Evolutionary conservation across 192 early-diverging fungal genomes (phyloP), one percentile per base, ranked within the genome.

Genomic region (Linnemannia zychae): DNA sequence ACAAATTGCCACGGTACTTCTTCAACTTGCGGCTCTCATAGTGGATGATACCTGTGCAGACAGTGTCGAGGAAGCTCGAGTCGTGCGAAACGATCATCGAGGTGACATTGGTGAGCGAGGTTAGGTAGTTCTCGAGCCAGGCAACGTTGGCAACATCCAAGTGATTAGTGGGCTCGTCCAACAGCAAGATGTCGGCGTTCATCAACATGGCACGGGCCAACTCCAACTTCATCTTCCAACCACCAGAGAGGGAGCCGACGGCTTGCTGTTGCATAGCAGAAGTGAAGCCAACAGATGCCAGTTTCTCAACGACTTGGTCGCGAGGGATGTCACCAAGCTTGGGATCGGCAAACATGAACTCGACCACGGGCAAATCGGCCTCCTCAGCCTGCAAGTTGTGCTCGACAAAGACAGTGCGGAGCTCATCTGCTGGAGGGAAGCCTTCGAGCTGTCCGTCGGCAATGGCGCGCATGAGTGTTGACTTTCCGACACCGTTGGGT

Each of bases 181-280:
- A 87, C 63, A 97, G 80, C 74, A 96, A 80, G 67, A 97, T 95
- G 81, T 97, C 96, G 84, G 95, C 94, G 73, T 96, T 95, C 89
- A 91, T 90, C 83, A 97, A 88, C 93, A 97, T 94, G 68, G 96
- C 95, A 88, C 95, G 94, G 15, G 95, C 95, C 83, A 97, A 91
- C 88, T 92, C 95, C 48, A 96, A 90, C 92, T 96, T 96, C 96
- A 97, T 97, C 88, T 95, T 95, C 95, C 95, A 97, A 71, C 95
- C 95, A 88, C 95, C 95, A 72, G 94, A 94, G 12, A 97, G 92
- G 40, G 92, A 90, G 57, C 93, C 93, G 81, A 97, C 93, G 71
- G 93, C 79, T 72, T 94, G 91, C 44, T 87, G 86, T 71, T 89
- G 90, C 79, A 94, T 89, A 63, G 84, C 86, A 13, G 87, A 76